These are phyloP conservation scores for Saitozyma sp. DNA, from an alignment of 768 basidiomycete genomes.

Conservation along the genomic window DNA sequence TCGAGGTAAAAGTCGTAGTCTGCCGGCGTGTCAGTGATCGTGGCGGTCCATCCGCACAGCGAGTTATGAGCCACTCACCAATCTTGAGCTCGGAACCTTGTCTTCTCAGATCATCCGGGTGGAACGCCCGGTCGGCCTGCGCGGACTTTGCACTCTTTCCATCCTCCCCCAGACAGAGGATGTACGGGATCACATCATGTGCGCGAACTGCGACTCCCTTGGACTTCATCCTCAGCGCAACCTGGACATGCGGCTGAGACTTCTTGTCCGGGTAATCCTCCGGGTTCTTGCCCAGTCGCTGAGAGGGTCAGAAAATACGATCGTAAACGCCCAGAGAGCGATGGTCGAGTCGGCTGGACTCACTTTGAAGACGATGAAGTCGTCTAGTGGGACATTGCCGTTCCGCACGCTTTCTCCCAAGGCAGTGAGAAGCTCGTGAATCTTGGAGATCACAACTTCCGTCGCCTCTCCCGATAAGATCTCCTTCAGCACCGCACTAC, in stretches of 20 bases:
- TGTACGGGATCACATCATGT: slow-evolving; percentile 93
- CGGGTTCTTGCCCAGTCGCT: slow-evolving; percentile 95
- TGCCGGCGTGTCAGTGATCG: slow-evolving; percentile 44
- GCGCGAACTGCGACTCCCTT: slow-evolving; percentile 74
- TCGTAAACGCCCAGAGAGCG: not conserved
- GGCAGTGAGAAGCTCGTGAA: slow-evolving; percentile 83
- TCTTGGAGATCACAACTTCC: slow-evolving; percentile 81
- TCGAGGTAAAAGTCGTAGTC: slow-evolving; percentile 91
- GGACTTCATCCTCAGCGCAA: slow-evolving; percentile 84
- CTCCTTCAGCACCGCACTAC: slow-evolving; percentile 81
- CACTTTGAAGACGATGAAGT: slow-evolving; percentile 94
- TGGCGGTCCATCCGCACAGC: not conserved
- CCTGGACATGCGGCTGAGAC: slow-evolving; percentile 93
- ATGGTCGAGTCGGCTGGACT: slow-evolving; percentile 12
- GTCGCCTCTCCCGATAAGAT: slow-evolving; percentile 88
- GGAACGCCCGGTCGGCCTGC: slow-evolving; percentile 86
- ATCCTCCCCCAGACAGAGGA: slow-evolving; percentile 76
- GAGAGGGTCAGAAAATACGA: slow-evolving; percentile 7
- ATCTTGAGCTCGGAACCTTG: slow-evolving; percentile 68
- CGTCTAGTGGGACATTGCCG: slow-evolving; percentile 79
- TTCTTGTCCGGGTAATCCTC: slow-evolving; percentile 97
- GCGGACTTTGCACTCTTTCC: slow-evolving; percentile 69
- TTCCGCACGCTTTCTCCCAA: slow-evolving; percentile 75
- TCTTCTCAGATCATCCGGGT: slow-evolving; percentile 86
- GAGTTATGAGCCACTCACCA: slow-evolving; percentile 60